These are phyloP conservation scores for Phaeotremella fagi DNA, from an alignment of 768 basidiomycete genomes.

Conservation along the genomic window DNA sequence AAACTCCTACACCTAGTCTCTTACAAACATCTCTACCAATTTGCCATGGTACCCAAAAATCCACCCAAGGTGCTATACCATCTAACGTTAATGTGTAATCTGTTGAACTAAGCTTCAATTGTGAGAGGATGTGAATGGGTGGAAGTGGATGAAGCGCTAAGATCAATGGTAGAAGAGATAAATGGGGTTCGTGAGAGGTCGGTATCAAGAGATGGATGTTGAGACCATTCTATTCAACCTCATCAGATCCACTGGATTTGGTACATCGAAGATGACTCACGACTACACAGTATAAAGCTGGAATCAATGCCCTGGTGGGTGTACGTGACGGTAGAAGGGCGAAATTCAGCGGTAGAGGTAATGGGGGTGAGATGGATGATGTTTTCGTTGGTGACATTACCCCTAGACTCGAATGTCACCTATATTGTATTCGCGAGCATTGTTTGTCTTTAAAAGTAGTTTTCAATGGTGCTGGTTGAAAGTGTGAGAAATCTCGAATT, in stretches of 20 bases:
- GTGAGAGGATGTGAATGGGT: conserved; percentile 15
- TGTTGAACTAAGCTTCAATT: conserved; percentile 2
- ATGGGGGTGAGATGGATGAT: conserved; percentile 6
- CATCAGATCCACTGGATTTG: no score
- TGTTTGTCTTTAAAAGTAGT: no score
- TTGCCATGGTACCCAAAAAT: conserved; percentile 23
- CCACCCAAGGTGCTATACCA: conserved; percentile 24
- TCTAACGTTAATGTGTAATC: conserved; percentile 13
- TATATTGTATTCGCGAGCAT: no score
- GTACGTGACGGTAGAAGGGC: conserved; percentile 7
- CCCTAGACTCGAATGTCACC: no score
- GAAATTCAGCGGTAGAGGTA: conserved; percentile 8
- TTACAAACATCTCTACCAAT: conserved; percentile 8
- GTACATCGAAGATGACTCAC: no score
- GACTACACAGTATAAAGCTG: conserved; percentile 9
- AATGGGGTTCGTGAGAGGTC: conserved; percentile 19
- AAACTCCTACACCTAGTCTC: conserved; percentile 6
- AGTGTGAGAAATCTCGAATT: no score
- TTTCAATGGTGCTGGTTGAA: no score
- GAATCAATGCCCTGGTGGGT: conserved; percentile 5
- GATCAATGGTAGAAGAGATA: conserved; percentile 25
- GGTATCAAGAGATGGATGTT: conserved; percentile 28
- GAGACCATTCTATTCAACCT: conserved; percentile 24
- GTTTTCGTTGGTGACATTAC: neutral
- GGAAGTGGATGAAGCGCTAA: conserved; percentile 14